phyloP scores from a whole-genome alignment of 1,139 yeast species.

The Candida sanyaensis region DNA sequence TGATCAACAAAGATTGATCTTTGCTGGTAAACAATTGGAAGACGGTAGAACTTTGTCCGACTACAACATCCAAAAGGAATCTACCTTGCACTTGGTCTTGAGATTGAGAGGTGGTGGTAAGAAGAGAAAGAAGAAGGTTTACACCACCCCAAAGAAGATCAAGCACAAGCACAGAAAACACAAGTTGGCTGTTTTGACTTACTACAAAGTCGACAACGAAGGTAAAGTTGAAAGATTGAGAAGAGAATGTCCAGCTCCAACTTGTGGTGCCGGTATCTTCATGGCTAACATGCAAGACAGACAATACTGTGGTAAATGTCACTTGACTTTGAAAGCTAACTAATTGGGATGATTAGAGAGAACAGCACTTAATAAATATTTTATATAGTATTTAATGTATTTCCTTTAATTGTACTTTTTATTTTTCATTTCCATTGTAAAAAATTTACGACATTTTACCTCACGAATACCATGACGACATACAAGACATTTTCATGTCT shows the following conservation, averaged over 20 bases:
- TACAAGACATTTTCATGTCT: too few relatives aligned
- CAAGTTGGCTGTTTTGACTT: slow-evolving; percentile 98
- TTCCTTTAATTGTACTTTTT: neutral
- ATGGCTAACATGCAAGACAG: slow-evolving; percentile 99
- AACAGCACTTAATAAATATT: neutral
- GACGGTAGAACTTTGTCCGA: slow-evolving; percentile 98
- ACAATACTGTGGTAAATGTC: slow-evolving; percentile 99
- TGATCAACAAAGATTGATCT: slow-evolving; percentile 98
- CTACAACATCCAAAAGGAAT: slow-evolving; percentile 99
- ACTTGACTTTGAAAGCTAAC: slow-evolving; percentile 79
- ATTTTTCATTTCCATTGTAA: too few relatives aligned
- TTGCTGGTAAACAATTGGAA: slow-evolving; percentile 99
- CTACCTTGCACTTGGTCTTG: slow-evolving; percentile 94
- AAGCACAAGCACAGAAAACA: slow-evolving; percentile 99
- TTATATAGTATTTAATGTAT: neutral
- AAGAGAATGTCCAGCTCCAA: slow-evolving; percentile 93
- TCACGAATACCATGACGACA: too few relatives aligned
- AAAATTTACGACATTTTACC: too few relatives aligned
- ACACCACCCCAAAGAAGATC: slow-evolving; percentile 99
- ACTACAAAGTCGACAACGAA: slow-evolving; percentile 98
- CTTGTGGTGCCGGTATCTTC: slow-evolving; percentile 99
- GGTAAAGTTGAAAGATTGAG: slow-evolving; percentile 99
- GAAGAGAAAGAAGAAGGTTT: slow-evolving; percentile 99
- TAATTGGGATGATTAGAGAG: slow-evolving; percentile 21
- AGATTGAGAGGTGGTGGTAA: slow-evolving; percentile 99